Conservation (phyloP, 257 asterid genomes). For the Parsonsia alboflavescens region DNA sequence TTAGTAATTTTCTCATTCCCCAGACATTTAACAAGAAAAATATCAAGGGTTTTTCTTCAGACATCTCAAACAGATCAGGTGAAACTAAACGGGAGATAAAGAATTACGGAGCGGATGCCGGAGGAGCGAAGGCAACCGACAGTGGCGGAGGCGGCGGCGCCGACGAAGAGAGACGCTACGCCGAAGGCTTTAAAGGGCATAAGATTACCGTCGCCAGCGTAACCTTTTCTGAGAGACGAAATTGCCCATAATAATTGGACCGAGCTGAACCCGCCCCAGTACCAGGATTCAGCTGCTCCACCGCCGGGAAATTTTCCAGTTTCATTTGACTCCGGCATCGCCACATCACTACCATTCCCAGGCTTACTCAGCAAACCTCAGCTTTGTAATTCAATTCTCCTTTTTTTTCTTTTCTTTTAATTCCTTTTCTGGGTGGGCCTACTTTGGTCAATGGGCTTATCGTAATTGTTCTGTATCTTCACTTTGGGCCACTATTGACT, state of each 20-base stretch:
- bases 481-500: too few relatives aligned
- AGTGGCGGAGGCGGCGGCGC: slow-evolving; percentile 57
- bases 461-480: too few relatives aligned
- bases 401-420: too few relatives aligned
- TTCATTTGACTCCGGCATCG: slow-evolving; percentile 40
- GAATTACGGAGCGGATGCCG: slow-evolving; percentile 58
- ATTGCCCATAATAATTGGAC: slow-evolving; percentile 62
- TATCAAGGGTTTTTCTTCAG: not conserved
- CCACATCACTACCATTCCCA: slow-evolving; percentile 10
- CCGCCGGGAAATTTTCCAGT: slow-evolving; percentile 12
- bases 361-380: not conserved
- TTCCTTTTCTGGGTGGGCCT: not conserved
- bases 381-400: not conserved
- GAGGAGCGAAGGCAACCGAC: slow-evolving; percentile 45
- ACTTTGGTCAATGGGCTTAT: too few relatives aligned
- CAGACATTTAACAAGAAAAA: not conserved
- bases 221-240: slow-evolving; percentile 38
- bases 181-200: slow-evolving; percentile 84
- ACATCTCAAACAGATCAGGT: not conserved
- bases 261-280: slow-evolving; percentile 61
- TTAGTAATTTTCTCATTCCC: not conserved
- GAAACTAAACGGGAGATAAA: not conserved
- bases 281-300: slow-evolving; percentile 37
- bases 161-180: slow-evolving; percentile 73
- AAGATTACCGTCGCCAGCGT: slow-evolving; percentile 41